Conservation (phyloP, 106 monocot genomes). For the Allium fistulosum region DNA sequence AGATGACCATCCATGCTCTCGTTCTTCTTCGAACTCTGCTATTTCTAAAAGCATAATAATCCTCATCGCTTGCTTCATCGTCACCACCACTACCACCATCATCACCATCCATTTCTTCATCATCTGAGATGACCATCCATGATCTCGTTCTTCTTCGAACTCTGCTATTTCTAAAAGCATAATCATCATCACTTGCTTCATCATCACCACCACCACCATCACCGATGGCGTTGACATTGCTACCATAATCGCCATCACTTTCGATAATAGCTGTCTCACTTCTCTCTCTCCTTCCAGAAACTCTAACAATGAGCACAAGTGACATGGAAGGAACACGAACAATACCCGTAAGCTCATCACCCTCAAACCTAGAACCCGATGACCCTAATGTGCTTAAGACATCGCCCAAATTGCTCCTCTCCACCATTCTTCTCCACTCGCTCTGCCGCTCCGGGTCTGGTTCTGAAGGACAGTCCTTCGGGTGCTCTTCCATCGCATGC, state of each 20-base stretch:
- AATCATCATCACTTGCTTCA: background rate
- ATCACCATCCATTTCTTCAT: too few species aligned
- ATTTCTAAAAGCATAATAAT: background rate
- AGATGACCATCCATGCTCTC: background rate
- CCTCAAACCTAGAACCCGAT: background rate
- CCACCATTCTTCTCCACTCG: conserved; percentile 8
- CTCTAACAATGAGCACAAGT: background rate
- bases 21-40: too few species aligned
- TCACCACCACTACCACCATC: too few species aligned
- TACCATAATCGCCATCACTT: background rate
- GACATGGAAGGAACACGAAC: conserved; percentile 1
- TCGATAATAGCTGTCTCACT: background rate
- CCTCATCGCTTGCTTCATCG: background rate
- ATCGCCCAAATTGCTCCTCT: conserved; percentile 4
- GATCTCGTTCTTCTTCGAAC: background rate
- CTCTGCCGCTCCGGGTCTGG: conserved; percentile 3
- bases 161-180: too few species aligned
- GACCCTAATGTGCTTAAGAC: conserved; percentile 1
- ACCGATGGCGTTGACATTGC: too few species aligned
- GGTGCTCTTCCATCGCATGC: conserved; percentile 6
- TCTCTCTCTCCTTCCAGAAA: too few species aligned
- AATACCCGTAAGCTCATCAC: background rate
- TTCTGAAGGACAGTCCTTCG: background rate
- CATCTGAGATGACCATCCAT: background rate
- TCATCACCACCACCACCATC: background rate